Base-by-base conservation (phyloP, 2,329 filamentous ascomycete genomes). In the Salinomyces thailandicus region DNA sequence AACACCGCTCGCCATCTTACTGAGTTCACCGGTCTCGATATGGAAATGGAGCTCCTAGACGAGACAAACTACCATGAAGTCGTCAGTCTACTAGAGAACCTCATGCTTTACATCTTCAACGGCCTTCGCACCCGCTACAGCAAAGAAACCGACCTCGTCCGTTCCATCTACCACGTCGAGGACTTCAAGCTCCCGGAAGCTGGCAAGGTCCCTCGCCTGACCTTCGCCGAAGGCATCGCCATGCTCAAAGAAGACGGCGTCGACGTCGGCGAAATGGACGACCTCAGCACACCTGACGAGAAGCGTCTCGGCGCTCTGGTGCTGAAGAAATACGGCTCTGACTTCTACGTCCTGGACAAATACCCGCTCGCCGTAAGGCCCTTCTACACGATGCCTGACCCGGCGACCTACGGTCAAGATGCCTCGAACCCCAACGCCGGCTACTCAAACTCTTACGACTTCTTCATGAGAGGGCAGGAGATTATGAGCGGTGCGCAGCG, bases 291-390 rank as follows among this genome's bases (percentile, higher is more conserved):
- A 0, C 78, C 83, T 0, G 80, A 89, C 55, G 84, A 91, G 61
- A 87, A 87, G 64, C 83, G 81, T n/a, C 78, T 96, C 6, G 91
- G 91, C 39, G 79, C 77, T 17, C 71, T 96, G 32, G 77, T 96
- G 48, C 80, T 84, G 39, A 73, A 84, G 52, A 95, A 94, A 66
- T 94, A 81, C 72, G 75, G 81, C 58, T 91, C 86, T 42, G 91
- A 98, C 66, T 96, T 96, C 67, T 96, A 94, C 67, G 80, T 93
- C 15, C 74, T 98, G 44, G 89, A 96, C 69, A 91, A 96, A 64
- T 98, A 94, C 71, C 91, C 91, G 30, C 78, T 91, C 61, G 69
- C 71, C 24, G 84, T 91, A 14, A 77, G 91, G 18, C 89, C 89
- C 4, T 94, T 94, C 64, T 96, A 95, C 64, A 86, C 89, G 43